phyloP scores from a whole-genome alignment of 1,284 basidiomycete genomes.

The Cerioporus squamosus region DNA sequence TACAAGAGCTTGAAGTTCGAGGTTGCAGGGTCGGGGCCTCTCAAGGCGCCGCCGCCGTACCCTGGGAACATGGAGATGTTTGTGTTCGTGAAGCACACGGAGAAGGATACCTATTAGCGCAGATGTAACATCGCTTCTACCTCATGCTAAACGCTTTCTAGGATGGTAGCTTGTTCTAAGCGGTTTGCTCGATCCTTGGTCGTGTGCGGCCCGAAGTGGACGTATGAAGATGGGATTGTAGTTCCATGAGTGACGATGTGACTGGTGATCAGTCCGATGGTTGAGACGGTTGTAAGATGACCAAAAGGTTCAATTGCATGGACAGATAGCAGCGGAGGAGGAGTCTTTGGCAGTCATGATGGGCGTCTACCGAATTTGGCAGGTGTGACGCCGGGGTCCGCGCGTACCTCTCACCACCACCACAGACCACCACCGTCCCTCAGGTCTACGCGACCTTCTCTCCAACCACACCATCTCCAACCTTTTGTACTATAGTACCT shows the following conservation, averaged over 20 bases:
- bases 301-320: too few relatives aligned
- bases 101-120: constrained; percentile 1
- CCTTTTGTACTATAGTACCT: constrained; percentile 15
- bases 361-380: constrained; percentile 7
- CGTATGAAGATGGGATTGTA: too few relatives aligned
- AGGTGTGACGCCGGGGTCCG: constrained; percentile 5
- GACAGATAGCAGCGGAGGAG: too few relatives aligned
- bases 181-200: too few relatives aligned
- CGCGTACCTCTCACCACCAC: constrained; percentile 9
- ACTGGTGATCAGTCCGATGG: too few relatives aligned
- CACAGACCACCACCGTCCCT: too few relatives aligned
- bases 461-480: background rate
- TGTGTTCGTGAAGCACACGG: constrained; percentile 21
- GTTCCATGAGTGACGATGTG: too few relatives aligned
- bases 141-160: background rate
- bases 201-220: too few relatives aligned
- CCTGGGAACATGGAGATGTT: constrained; percentile 13
- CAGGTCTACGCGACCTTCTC: constrained; percentile 9
- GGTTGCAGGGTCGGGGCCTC: constrained; percentile 13
- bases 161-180: too few relatives aligned
- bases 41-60: constrained; percentile 4
- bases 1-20: constrained; percentile 18
- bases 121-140: background rate
- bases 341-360: too few relatives aligned
- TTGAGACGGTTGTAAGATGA: too few relatives aligned